Evolutionary conservation across 2,329 filamentous ascomycete species (phyloP).

Genomic region (Biscogniauxia mediterranea): DNA sequence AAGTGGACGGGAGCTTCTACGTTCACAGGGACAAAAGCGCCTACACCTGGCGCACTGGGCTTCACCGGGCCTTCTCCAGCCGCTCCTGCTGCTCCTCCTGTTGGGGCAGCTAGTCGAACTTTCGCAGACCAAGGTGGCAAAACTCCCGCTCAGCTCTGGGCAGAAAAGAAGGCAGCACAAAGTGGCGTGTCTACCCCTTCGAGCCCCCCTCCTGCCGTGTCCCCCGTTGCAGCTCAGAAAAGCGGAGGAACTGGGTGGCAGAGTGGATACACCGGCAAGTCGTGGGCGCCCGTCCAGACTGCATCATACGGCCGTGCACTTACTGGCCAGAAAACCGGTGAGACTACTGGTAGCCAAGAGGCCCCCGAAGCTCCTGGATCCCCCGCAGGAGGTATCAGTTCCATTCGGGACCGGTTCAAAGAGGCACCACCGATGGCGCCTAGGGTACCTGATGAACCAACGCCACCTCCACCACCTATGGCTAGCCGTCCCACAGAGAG

Average conservation of each 20-base stretch:
- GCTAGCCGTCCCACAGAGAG: constrained; percentile 52
- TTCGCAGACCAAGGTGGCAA: constrained; percentile 95
- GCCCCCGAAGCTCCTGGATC: constrained; percentile 53
- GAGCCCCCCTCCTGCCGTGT: constrained; percentile 40
- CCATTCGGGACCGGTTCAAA: constrained; percentile 81
- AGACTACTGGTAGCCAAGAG: constrained; percentile 43
- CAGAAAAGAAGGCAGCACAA: constrained; percentile 90
- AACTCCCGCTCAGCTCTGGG: constrained; percentile 95
- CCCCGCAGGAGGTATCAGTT: constrained; percentile 64
- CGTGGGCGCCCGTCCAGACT: constrained; percentile 82
- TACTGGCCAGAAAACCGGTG: constrained; percentile 63
- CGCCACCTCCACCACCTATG: constrained; percentile 61
- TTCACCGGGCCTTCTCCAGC: constrained; percentile 61
- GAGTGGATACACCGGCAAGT: constrained; percentile 87
- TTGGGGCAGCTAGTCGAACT: constrained; percentile 82
- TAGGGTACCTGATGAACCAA: constrained; percentile 38
- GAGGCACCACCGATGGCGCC: constrained; percentile 63
- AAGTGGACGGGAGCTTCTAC: constrained; percentile 71
- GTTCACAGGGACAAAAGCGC: constrained; percentile 88
- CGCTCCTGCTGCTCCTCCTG: constrained; percentile 53
- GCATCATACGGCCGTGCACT: constrained; percentile 66
- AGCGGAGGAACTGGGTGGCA: constrained; percentile 72
- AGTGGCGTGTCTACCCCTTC: constrained; percentile 54
- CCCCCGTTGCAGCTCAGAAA: constrained; percentile 63
- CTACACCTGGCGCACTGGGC: constrained; percentile 68